A percentile compares a stretch with the other conserved stretches of the same genome.
These are phyloP conservation scores for Kockiozyma suomiensis DNA, from an alignment of 805 yeast genomes.

Conservation along the genomic window DNA sequence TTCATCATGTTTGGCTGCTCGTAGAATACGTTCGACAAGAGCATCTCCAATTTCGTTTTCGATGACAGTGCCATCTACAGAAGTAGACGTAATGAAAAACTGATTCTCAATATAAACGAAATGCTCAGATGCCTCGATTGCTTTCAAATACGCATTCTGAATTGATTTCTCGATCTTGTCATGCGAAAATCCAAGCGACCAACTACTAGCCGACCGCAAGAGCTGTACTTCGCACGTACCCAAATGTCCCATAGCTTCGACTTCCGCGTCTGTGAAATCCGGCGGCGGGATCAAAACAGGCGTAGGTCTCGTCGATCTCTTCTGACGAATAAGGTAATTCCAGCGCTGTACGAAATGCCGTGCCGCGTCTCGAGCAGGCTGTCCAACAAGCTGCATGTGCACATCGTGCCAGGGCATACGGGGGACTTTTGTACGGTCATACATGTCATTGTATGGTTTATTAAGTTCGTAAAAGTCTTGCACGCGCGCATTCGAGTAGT, in stretches of 20 bases:
- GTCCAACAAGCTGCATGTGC: conserved; percentile 93
- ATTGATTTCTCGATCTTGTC: conserved; percentile 84
- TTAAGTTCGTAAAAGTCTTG: conserved; percentile 81
- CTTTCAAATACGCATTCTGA: conserved; percentile 86
- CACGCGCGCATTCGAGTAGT: conserved; percentile 92
- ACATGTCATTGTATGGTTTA: conserved; percentile 88
- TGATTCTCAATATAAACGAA: conserved; percentile 94
- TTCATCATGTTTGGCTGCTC: conserved; percentile 77
- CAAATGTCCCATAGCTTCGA: conserved; percentile 56
- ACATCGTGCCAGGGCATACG: conserved; percentile 99
- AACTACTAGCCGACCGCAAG: conserved; percentile 82
- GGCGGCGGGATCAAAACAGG: conserved; percentile 93
- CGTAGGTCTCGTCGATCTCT: conserved; percentile 90
- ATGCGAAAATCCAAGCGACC: conserved; percentile 79
- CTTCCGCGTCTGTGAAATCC: conserved; percentile 74
- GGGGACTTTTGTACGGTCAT: conserved; percentile 76
- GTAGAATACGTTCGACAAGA: conserved; percentile 88
- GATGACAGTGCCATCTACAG: conserved; percentile 78
- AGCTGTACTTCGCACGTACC: conserved; percentile 94
- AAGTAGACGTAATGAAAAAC: conserved; percentile 88
- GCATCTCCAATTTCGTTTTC: conserved; percentile 95
- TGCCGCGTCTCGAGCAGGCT: conserved; percentile 87
- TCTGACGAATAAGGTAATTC: conserved; percentile 91
- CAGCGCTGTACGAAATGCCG: conserved; percentile 97
- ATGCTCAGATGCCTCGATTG: conserved; percentile 90